Percentiles rank a stretch among this genome's conserved stretches.
These are phyloP conservation scores for Leccinum cinnamomeum DNA, from an alignment of 1,284 basidiomycete genomes.

Conservation along the genomic window DNA sequence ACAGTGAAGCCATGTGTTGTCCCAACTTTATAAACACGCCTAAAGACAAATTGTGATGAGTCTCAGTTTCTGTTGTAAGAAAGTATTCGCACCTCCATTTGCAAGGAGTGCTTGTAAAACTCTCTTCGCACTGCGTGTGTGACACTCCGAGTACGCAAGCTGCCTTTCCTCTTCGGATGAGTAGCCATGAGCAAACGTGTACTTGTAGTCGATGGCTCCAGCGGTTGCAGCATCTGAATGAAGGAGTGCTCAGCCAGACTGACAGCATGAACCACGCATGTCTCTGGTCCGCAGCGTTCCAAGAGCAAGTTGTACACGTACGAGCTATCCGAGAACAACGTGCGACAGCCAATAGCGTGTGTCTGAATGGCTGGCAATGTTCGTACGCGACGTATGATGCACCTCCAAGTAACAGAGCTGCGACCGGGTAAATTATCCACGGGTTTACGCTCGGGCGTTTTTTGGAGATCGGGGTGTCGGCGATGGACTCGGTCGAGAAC, in stretches of 20 bases:
- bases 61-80: neutral
- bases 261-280: neutral
- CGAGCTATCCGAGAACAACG: slow-evolving; percentile 75
- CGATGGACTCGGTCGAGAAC: slow-evolving; percentile 16
- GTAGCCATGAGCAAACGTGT: slow-evolving; percentile 64
- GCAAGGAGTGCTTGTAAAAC: slow-evolving; percentile 78
- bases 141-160: slow-evolving; percentile 73
- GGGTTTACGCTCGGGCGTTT: slow-evolving; percentile 11
- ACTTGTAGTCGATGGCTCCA: slow-evolving; percentile 84
- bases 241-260: neutral
- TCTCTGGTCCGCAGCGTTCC: slow-evolving; percentile 4
- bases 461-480: neutral
- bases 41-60: slow-evolving; percentile 15
- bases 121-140: slow-evolving; percentile 75
- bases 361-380: slow-evolving; percentile 62
- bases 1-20: slow-evolving; percentile 82
- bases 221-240: slow-evolving; percentile 58
- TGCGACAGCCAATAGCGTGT: slow-evolving; percentile 59
- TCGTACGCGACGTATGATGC: slow-evolving; percentile 54
- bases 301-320: slow-evolving; percentile 31
- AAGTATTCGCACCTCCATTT: slow-evolving; percentile 69
- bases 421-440: slow-evolving; percentile 29
- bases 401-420: slow-evolving; percentile 33
- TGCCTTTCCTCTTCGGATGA: slow-evolving; percentile 54
- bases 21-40: slow-evolving; percentile 94